These are phyloP conservation scores for Allantophomopsis lycopodina DNA, from an alignment of 2,329 filamentous ascomycete species.

Conservation along the genomic window DNA sequence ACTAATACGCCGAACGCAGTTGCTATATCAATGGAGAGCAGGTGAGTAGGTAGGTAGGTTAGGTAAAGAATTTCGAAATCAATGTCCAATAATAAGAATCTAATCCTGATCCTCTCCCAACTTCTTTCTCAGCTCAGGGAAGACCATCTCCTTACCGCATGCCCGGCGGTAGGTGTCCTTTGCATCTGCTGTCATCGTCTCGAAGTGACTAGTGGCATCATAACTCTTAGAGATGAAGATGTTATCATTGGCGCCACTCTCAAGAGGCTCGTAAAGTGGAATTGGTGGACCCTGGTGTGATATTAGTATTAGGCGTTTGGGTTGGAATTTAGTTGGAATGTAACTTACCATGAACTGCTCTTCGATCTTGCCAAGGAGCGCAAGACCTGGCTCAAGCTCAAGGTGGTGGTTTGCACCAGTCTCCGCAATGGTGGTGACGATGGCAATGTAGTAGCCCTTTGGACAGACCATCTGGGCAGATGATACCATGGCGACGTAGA, in stretches of 20 bases:
- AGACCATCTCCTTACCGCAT: slow-evolving; percentile 67
- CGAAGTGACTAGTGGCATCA: slow-evolving; percentile 94
- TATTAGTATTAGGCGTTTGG: not conserved
- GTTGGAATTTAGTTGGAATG: not conserved
- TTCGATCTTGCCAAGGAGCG: slow-evolving; percentile 84
- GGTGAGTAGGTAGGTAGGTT: too few species aligned
- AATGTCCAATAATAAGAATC: too few species aligned
- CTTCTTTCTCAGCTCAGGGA: too few species aligned
- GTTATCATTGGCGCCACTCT: slow-evolving; percentile 72
- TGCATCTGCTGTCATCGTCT: slow-evolving; percentile 84
- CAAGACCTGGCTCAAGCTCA: slow-evolving; percentile 83
- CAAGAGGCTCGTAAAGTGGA: slow-evolving; percentile 82
- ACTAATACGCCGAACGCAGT: too few species aligned
- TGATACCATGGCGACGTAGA: slow-evolving; percentile 94
- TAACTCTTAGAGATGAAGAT: slow-evolving; percentile 99
- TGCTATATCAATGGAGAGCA: too few species aligned
- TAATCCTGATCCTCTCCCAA: too few species aligned
- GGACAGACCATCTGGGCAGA: slow-evolving; percentile 96
- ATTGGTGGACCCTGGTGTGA: slow-evolving; percentile 58
- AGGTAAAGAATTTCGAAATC: too few species aligned
- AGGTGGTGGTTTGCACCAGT: slow-evolving; percentile 84
- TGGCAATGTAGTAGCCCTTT: slow-evolving; percentile 97
- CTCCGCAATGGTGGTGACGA: slow-evolving; percentile 95
- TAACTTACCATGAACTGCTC: slow-evolving; percentile 80
- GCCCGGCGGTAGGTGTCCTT: slow-evolving; percentile 82